phyloP scores from a whole-genome alignment of 768 basidiomycete genomes.

The Russula griseocarnosa region DNA sequence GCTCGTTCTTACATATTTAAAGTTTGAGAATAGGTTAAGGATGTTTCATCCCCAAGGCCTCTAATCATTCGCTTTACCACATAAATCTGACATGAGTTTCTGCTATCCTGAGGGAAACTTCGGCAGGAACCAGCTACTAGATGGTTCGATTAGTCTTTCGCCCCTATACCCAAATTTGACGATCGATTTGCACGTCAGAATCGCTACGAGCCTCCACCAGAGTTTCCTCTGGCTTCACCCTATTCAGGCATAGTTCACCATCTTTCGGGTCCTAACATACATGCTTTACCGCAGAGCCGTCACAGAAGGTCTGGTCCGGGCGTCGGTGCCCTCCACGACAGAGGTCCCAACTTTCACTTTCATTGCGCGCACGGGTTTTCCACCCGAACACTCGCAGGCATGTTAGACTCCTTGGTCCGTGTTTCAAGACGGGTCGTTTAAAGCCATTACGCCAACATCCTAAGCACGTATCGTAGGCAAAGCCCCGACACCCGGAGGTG shows the following conservation, averaged over 20 bases:
- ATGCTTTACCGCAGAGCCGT: slow-evolving; percentile 77
- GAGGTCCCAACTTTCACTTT: no score
- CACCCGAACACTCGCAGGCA: no score
- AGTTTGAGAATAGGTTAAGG: slow-evolving; percentile 81
- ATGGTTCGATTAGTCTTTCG: slow-evolving; percentile 95
- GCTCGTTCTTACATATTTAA: slow-evolving; percentile 59
- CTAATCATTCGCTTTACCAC: slow-evolving; percentile 83
- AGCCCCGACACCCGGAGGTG: no score
- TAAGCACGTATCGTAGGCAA: no score
- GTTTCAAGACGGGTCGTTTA: no score
- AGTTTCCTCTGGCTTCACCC: slow-evolving; percentile 94
- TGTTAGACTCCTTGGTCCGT: no score
- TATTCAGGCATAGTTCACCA: slow-evolving; percentile 89
- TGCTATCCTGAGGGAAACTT: slow-evolving; percentile 81
- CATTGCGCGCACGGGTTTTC: no score
- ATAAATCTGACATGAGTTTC: slow-evolving; percentile 55
- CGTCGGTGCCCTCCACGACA: slow-evolving; percentile 66
- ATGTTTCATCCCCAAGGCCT: slow-evolving; percentile 42
- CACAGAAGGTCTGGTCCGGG: slow-evolving; percentile 70
- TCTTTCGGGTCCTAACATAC: slow-evolving; percentile 86
- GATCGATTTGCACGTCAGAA: slow-evolving; percentile 97
- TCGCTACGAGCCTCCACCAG: slow-evolving; percentile 93
- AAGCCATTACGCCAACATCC: no score
- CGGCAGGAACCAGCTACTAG: slow-evolving; percentile 90
- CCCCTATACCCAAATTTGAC: slow-evolving; percentile 94